A percentile compares a stretch with the other conserved stretches of the same genome.
These are phyloP conservation scores for Poteriospumella lacustris DNA, from an alignment of 108 stramenopile genomes.

Conservation along the genomic window DNA sequence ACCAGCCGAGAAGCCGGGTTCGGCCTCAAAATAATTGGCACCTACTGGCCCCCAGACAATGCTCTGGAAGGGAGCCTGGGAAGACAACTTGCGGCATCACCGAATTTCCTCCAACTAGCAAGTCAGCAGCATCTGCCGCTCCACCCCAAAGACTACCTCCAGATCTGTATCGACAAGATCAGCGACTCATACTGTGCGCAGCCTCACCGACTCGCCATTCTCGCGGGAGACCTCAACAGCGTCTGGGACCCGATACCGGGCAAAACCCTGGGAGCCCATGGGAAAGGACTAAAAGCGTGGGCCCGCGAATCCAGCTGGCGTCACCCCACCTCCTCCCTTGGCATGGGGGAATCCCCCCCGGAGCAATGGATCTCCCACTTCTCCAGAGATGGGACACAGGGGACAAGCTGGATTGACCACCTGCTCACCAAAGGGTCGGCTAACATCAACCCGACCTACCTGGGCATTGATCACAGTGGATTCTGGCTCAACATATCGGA, in stretches of 20 bases:
- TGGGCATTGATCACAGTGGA: conserved; percentile 6
- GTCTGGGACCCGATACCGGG: conserved; percentile 5
- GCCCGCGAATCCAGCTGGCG: conserved; percentile 5
- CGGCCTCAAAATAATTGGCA: conserved; percentile 7
- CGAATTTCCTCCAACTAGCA: conserved; percentile 7
- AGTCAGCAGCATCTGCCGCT: conserved; percentile 6
- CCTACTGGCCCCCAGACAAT: conserved; percentile 6
- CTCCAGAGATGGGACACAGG: conserved; percentile 6
- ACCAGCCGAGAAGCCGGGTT: conserved; percentile 5
- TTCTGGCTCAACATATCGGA: conserved; percentile 7
- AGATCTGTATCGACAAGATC: conserved; percentile 7
- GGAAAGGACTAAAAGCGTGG: conserved; percentile 6
- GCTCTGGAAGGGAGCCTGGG: conserved; percentile 5
- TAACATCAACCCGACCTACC: conserved; percentile 6
- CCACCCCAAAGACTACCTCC: conserved; percentile 6
- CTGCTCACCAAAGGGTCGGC: conserved; percentile 5
- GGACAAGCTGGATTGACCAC: conserved; percentile 6
- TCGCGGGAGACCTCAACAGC: conserved; percentile 5
- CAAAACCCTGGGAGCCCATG: conserved; percentile 6
- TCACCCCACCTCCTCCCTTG: conserved; percentile 5
- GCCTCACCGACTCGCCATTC: conserved; percentile 5
- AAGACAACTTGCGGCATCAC: conserved; percentile 6
- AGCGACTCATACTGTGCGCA: conserved; percentile 6
- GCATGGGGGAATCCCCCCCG: conserved; percentile 5
- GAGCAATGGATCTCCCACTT: conserved; percentile 6